Base-by-base conservation (phyloP, 2,329 filamentous ascomycete genomes). In the Bipolaris oryzae region DNA sequence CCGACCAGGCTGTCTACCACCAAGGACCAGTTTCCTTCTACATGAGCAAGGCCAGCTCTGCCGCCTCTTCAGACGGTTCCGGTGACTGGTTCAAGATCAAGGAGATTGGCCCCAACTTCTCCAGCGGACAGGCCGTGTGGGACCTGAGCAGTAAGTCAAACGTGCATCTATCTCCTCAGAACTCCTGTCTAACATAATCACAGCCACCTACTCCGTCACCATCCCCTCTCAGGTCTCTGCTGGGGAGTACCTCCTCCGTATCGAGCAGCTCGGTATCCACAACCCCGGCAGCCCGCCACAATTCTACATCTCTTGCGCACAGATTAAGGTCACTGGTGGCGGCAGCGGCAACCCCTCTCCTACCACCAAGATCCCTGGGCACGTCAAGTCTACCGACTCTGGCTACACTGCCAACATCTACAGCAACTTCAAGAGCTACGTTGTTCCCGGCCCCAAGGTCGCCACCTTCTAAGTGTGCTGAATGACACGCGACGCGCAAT, bases 261-360 rank as follows among this genome's bases (percentile, higher is more conserved):
- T 79, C 50, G 80, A 83, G 69, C 80, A 82, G 57, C 79, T 82
- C 50, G 80, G 70, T 10, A 75, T 82, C 25, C 79, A 81, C 68
- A 77, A 78, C 61, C 78, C 77, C 5, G 55, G 61, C 21, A 49
- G 51, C 41, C 41, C 50, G 5, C 62, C 62, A 20, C 64, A 73
- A 25, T 73, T 71, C 61, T 76, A 74, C 61, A 70, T 74, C 54
- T 73, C 75, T 5, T 82, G 80, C 67, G 78, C 77, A 1, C 80
- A 82, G 68, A 49, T 83, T 59, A 77, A 79, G 69, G 74, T 82
- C 50, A 76, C 74, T n/a, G 77, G 78, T 4, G 66, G 73, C 6
- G 74, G 73, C 25, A 62, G 55, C 7, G 67, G 64, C 28, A 69
- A 47, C 5, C 58, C 66, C 3, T 60, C 57, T 1, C 70, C 71